Conservation (phyloP, 2,329 filamentous ascomycete species). For the Ophiostoma triangulosporum region DNA sequence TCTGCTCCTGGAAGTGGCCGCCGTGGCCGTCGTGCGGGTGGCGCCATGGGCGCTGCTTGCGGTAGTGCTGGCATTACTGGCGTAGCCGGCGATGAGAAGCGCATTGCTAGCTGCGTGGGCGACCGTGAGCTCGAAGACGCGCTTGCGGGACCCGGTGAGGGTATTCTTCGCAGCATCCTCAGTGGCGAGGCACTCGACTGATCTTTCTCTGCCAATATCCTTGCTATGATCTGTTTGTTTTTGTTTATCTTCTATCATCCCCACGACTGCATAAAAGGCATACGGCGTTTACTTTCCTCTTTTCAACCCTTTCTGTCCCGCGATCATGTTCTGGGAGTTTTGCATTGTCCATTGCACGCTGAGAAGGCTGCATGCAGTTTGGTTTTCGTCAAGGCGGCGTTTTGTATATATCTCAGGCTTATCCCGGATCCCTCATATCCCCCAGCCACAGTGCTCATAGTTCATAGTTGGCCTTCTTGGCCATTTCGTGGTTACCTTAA, state of each 20-base stretch:
- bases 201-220: conserved; percentile 2
- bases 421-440: no score
- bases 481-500: no score
- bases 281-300: neutral
- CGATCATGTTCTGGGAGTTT: neutral
- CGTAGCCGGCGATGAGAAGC: conserved; percentile 54
- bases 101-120: conserved; percentile 66
- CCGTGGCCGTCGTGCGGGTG: conserved; percentile 17
- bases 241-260: neutral
- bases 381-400: neutral
- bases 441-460: no score
- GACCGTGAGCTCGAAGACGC: conserved; percentile 64
- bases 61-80: conserved; percentile 46
- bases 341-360: neutral
- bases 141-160: conserved; percentile 47
- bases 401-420: neutral
- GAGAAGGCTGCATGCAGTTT: neutral
- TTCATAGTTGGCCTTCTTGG: no score
- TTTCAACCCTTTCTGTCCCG: neutral
- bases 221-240: neutral
- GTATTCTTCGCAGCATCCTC: conserved; percentile 49
- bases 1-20: conserved; percentile 51
- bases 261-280: neutral
- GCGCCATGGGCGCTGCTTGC: conserved; percentile 55
- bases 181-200: conserved; percentile 46